Percentiles rank a stretch among this genome's conserved stretches.
These are phyloP conservation scores for Rhynchosporium graminicola DNA, from an alignment of 2,329 filamentous ascomycete species.

Conservation along the genomic window DNA sequence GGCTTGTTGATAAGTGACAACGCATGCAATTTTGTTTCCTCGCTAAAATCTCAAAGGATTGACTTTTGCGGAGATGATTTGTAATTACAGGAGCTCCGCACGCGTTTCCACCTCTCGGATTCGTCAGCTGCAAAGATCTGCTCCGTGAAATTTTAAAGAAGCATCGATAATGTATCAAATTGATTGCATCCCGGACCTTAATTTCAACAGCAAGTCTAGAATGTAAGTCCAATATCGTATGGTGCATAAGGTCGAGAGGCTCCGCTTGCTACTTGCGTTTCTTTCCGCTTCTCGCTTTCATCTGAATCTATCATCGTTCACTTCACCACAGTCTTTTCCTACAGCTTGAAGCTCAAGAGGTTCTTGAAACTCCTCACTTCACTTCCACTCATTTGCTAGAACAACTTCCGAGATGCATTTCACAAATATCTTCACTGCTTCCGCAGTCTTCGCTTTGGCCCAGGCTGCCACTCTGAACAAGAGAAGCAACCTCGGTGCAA, in stretches of 20 bases:
- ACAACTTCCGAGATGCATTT: constrained; percentile 33
- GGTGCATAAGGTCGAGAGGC: constrained; percentile 11
- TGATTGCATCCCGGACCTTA: constrained; percentile 17
- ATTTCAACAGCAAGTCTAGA: constrained; percentile 14
- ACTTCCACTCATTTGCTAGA: constrained; percentile 26
- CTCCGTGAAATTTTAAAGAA: neutral
- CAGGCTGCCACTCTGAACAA: constrained; percentile 33
- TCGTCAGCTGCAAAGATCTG: neutral
- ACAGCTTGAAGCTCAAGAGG: too few relatives aligned
- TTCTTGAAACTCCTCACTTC: too few relatives aligned
- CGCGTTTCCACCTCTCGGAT: constrained; percentile 17
- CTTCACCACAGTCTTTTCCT: constrained; percentile 33
- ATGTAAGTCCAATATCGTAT: constrained; percentile 9
- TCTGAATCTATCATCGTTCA: constrained; percentile 26
- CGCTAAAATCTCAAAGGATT: constrained; percentile 1
- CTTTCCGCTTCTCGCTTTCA: constrained; percentile 15
- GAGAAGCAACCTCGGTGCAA: constrained; percentile 8
- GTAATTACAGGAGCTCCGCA: constrained; percentile 13
- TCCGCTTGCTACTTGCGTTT: constrained; percentile 13
- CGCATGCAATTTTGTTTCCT: neutral
- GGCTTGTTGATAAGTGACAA: neutral
- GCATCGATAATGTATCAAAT: constrained; percentile 23
- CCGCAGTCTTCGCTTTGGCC: constrained; percentile 33
- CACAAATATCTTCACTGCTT: constrained; percentile 28
- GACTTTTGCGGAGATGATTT: constrained; percentile 5